Evolutionary conservation across 345 rosid species (phyloP).

Genomic region (Chamaenerion angustifolium): DNA sequence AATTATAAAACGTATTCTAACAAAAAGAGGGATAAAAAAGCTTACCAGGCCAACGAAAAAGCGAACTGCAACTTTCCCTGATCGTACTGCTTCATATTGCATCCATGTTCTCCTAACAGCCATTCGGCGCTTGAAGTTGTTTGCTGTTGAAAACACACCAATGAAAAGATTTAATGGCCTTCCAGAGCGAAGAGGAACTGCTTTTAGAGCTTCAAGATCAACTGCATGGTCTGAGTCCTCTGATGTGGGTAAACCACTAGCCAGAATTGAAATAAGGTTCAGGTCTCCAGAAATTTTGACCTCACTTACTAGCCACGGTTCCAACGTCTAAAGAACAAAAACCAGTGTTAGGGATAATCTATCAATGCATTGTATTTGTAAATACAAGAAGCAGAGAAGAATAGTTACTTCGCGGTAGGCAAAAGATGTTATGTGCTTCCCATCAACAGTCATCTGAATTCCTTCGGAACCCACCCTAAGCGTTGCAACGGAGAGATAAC

Average conservation of each 20-base stretch:
- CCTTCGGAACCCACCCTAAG: constrained; percentile 87
- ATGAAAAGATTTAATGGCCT: constrained; percentile 60
- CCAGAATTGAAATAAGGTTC: constrained; percentile 53
- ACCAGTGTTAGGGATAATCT: constrained; percentile 10
- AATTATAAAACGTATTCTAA: too few relatives aligned
- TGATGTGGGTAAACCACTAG: constrained; percentile 86
- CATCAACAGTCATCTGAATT: constrained; percentile 89
- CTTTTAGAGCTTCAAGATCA: constrained; percentile 55
- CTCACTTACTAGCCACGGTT: constrained; percentile 94
- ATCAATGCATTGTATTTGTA: background rate
- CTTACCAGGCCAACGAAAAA: constrained; percentile 98
- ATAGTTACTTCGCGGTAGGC: constrained; percentile 78
- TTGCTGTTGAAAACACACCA: constrained; percentile 92
- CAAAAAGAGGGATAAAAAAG: background rate
- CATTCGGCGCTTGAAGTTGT: constrained; percentile 91
- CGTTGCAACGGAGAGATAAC: constrained; percentile 71
- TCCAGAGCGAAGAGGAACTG: constrained; percentile 41
- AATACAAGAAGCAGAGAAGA: constrained; percentile 8
- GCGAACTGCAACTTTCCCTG: constrained; percentile 76
- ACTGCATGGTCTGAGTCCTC: constrained; percentile 75
- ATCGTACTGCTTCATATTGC: constrained; percentile 70
- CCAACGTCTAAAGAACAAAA: constrained; percentile 54
- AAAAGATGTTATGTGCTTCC: constrained; percentile 90
- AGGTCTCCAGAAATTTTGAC: constrained; percentile 73
- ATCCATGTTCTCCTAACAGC: constrained; percentile 98